These are phyloP conservation scores for Cerioporus squamosus DNA, from an alignment of 1,284 basidiomycete species.

Conservation along the genomic window DNA sequence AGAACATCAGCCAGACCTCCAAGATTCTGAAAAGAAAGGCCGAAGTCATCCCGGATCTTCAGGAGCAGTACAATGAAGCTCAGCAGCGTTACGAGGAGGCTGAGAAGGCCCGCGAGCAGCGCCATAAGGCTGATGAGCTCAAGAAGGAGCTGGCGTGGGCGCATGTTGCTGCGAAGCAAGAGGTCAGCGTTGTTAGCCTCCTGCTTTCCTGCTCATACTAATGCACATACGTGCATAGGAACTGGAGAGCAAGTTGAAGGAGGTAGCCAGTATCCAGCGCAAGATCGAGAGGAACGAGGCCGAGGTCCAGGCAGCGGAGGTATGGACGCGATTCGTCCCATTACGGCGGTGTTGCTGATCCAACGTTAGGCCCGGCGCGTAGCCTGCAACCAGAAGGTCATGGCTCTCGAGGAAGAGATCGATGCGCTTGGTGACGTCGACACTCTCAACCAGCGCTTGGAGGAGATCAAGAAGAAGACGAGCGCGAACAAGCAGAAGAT, in stretches of 20 bases:
- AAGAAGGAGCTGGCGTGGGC: conserved; percentile 91
- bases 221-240: conserved; percentile 40
- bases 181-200: conserved; percentile 38
- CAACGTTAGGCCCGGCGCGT: conserved; percentile 42
- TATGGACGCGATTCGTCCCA: conserved; percentile 31
- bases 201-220: not conserved
- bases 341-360: not conserved
- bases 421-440: conserved; percentile 55
- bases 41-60: conserved; percentile 77
- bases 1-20: conserved; percentile 71
- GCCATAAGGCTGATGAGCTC: conserved; percentile 68
- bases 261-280: conserved; percentile 50
- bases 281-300: conserved; percentile 57
- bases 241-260: conserved; percentile 53
- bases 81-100: conserved; percentile 72
- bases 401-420: conserved; percentile 50
- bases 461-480: conserved; percentile 49
- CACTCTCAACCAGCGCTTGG: conserved; percentile 50
- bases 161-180: conserved; percentile 78
- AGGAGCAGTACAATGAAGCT: conserved; percentile 62
- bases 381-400: conserved; percentile 50
- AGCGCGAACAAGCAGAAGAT: conserved; percentile 52
- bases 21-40: conserved; percentile 71
- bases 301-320: conserved; percentile 50
- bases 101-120: conserved; percentile 72